Percentiles rank a stretch among this genome's conserved stretches.
Conservation (phyloP, 306 rosid species). For the Hippophae tibetana region DNA sequence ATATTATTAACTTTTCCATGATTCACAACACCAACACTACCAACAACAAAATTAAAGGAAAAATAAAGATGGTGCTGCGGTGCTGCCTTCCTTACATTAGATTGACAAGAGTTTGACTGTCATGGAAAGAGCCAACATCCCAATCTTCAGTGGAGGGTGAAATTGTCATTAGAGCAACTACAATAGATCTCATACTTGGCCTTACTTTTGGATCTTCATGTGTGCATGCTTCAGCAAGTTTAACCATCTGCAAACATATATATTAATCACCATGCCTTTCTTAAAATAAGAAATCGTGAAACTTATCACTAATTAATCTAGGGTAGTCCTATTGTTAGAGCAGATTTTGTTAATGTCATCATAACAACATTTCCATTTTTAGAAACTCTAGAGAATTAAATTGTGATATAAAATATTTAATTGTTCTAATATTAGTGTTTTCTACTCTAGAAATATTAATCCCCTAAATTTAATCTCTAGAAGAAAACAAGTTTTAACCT, state of each 20-base stretch:
- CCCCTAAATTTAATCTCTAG: background rate
- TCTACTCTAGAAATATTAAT: too few species aligned
- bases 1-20: too few species aligned
- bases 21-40: too few species aligned
- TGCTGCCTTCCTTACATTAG: slow-evolving; percentile 78
- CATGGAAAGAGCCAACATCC: slow-evolving; percentile 61
- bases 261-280: slow-evolving; percentile 6
- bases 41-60: too few species aligned
- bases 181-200: slow-evolving; percentile 81
- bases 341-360: too few species aligned
- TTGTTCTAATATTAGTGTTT: too few species aligned
- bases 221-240: slow-evolving; percentile 74
- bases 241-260: slow-evolving; percentile 47
- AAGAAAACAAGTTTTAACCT: slow-evolving; percentile 41
- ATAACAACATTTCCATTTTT: too few species aligned
- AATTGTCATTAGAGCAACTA: slow-evolving; percentile 82
- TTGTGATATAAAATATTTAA: too few species aligned
- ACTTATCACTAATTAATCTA: background rate
- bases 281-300: slow-evolving; percentile 8
- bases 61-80: background rate
- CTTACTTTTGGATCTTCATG: slow-evolving; percentile 66
- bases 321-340: too few species aligned
- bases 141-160: slow-evolving; percentile 64
- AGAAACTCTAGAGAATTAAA: too few species aligned
- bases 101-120: slow-evolving; percentile 55